Evolutionary conservation across 139 green algal genomes (phyloP).

Genomic region (Haematococcus lacustris): DNA sequence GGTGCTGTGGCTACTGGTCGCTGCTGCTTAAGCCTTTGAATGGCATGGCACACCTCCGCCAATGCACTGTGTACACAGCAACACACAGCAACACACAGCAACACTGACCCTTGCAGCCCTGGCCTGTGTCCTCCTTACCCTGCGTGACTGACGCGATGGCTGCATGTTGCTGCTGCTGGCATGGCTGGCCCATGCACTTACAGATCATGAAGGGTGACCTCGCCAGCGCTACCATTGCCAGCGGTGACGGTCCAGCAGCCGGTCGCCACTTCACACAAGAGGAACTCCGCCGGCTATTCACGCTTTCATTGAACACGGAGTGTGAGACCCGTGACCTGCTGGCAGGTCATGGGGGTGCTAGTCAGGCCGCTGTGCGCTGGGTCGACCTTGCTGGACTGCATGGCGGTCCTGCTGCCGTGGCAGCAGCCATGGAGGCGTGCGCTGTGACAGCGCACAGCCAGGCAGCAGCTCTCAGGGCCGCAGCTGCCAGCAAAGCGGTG

Average conservation of each 20-base stretch:
- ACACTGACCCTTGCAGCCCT: not conserved
- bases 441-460: no score
- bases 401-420: no score
- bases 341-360: constrained; percentile 1
- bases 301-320: constrained; percentile 32
- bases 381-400: no score
- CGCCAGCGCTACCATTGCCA: constrained; percentile 25
- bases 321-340: constrained; percentile 62
- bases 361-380: no score
- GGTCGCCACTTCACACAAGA: constrained; percentile 47
- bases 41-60: no score
- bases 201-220: constrained; percentile 70
- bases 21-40: no score
- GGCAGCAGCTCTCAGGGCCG: no score
- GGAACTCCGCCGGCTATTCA: constrained; percentile 72
- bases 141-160: not conserved
- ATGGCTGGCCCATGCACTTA: not conserved
- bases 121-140: not conserved
- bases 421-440: no score
- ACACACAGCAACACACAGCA: not conserved
- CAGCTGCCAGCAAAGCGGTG: no score
- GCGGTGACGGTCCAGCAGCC: constrained; percentile 1
- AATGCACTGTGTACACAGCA: no score
- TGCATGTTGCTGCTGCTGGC: not conserved
- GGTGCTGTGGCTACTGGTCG: no score